Percentiles rank a stretch among this genome's conserved stretches.
Conservation (phyloP, 192 early-diverging fungal species). For the Coemansia sp. region DNA sequence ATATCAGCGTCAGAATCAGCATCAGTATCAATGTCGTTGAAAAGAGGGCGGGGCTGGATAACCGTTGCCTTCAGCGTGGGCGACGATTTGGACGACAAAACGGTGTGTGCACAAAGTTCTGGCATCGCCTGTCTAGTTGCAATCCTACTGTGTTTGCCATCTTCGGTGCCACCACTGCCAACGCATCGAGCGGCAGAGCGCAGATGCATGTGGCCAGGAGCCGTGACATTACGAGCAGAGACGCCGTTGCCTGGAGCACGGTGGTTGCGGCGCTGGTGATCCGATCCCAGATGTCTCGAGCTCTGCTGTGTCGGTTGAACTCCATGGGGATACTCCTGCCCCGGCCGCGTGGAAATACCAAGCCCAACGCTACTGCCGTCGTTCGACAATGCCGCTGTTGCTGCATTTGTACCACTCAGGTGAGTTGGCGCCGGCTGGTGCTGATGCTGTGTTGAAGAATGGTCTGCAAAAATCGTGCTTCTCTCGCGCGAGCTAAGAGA, state of each 20-base stretch:
- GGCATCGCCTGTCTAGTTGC: background rate
- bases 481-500: constrained; percentile 32
- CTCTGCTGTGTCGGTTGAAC: no score
- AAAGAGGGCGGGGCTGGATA: background rate
- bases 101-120: background rate
- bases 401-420: background rate
- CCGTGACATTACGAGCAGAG: background rate
- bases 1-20: no score
- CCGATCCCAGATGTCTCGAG: no score
- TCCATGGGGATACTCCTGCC: no score
- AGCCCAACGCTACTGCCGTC: background rate
- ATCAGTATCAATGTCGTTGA: no score
- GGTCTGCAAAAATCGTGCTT: background rate
- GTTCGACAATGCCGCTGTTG: background rate
- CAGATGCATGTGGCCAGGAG: background rate
- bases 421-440: background rate
- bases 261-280: background rate
- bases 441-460: background rate
- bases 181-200: background rate
- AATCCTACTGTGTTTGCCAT: background rate
- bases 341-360: background rate
- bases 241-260: background rate
- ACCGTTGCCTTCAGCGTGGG: background rate
- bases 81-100: background rate
- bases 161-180: background rate